Evolutionary conservation across 192 early-diverging fungal genomes (phyloP), one percentile per base, ranked within the genome.

Genomic region (Mortierella antarctica): DNA sequence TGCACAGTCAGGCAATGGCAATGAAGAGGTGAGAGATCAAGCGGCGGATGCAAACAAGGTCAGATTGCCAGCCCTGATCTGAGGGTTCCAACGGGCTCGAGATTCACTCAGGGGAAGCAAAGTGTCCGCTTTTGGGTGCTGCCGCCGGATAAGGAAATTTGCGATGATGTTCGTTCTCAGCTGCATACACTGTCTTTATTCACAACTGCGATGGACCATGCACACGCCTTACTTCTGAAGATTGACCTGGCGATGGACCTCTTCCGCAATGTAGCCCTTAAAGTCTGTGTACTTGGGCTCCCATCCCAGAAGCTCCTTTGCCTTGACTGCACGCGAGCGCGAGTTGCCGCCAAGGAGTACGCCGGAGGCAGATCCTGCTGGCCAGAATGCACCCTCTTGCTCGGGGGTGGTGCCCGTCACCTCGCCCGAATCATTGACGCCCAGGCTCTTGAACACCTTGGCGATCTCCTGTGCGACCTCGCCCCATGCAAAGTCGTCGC

Each of bases 401-500:
- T 80, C 77, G 0, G 46, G 49, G 1, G 20, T 50, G 1, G 57
- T 71, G 6, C n/a, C 48, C 8, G 44, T 50, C 17, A 80, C 70
- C 0, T 7, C 7, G 13, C 60, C 77, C 18, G 69, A 80, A 15
- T 56, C 58, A 41, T 72, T 72, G 23, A 80, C 41, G 0, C 65
- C 77, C n/a, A 68, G 7, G 0, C 40, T 4, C 40, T 65, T 53
- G 20, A 80, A 72, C 40, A 31, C 55, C 4, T 62, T 63, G 7
- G 77, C 77, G 13, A 80, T 72, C 55, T 67, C 65, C 60, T 68
- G 42, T 0, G 77, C 77, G 6, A 80, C 70, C 9, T 66, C 58
- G 0, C 70, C 70, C 40, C 47, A 68, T 8, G 23, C 51, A 56
- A 79, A 71, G 18, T 72, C 77, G 0, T 69, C 60, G 3, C 70